Evolutionary conservation across 495 filamentous ascomycete genomes (phyloP), one percentile per base, ranked within the genome.

Genomic region (Staphylotrichum longicolle): DNA sequence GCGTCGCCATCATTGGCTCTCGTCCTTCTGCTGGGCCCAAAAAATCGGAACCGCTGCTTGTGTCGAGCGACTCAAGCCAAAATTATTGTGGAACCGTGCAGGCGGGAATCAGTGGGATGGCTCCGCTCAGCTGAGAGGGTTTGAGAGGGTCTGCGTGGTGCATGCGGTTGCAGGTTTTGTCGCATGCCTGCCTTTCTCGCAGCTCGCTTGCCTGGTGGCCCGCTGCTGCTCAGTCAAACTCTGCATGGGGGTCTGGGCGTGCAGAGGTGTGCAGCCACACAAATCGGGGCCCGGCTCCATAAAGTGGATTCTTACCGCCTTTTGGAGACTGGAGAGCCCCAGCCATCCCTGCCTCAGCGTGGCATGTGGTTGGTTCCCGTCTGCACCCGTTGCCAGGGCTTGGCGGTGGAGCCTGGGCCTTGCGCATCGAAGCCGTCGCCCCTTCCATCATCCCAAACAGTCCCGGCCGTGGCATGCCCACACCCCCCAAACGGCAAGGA

Each of bases 281-380:
- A 58, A 27, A 63, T 63, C 20, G 61, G 33, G 20, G 3, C 14
- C 7, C 15, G 37, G 41, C 56, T 55, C 46, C 58, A 58, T 20
- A 37, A 53, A 20, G 52, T 59, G 66, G 67, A 63, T 64, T 50
- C 67, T 66, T 73, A 71, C 71, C 69, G 69, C 69, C 62, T 66
- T 70, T 71, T 67, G 61, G 60, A 14, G 37, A 32, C 34, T 56
- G n/a, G 55, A 15, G 14, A 10, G 30, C 20, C 50, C 57, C 30
- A 45, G 44, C 58, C 53, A 64, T 56, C 62, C 62, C 33, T 64
- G 62, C 7, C 40, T 3, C 40, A 47, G 2, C 9, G 30, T 3
- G 30, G 15, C 0, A 6, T 54, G 32, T 59, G 56, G 49, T 52
- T 59, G 55, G 60, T 51, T 58, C 41, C 64, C 49, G 61, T 27